A percentile compares a stretch with the other conserved stretches of the same genome.
These are phyloP conservation scores for Whalleya microplaca DNA, from an alignment of 2,329 filamentous ascomycete genomes.

Conservation along the genomic window DNA sequence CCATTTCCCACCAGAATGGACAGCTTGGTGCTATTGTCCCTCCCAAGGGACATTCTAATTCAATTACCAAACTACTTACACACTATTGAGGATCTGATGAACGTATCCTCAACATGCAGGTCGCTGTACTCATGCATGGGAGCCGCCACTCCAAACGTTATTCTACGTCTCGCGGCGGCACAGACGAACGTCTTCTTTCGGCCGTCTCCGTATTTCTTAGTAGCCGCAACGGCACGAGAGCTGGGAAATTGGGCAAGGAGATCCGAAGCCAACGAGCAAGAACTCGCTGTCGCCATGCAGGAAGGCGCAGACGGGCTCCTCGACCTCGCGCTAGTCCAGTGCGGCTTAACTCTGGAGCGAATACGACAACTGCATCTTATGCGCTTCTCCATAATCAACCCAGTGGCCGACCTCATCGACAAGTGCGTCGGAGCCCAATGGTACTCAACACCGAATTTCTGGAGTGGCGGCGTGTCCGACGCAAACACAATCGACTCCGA, in stretches of 20 bases:
- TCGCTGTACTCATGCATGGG: constrained; percentile 7
- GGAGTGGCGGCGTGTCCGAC: constrained; percentile 6
- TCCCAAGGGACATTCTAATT: constrained; percentile 19
- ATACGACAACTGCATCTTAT: constrained; percentile 20
- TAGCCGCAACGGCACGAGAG: constrained; percentile 15
- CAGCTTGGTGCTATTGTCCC: constrained; percentile 5
- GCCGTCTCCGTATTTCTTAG: constrained; percentile 20
- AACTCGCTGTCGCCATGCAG: constrained; percentile 8
- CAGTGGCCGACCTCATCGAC: constrained; percentile 16
- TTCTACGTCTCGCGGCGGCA: constrained; percentile 16
- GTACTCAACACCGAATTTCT: not conserved
- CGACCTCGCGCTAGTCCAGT: constrained; percentile 18
- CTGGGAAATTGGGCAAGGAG: constrained; percentile 22
- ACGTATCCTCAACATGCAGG: constrained; percentile 21
- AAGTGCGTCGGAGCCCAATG: constrained; percentile 8
- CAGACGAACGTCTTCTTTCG: constrained; percentile 15
- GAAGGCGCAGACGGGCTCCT: constrained; percentile 20
- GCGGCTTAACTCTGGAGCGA: constrained; percentile 19
- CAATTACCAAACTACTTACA: constrained; percentile 17
- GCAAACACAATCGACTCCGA: constrained; percentile 13
- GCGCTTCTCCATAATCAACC: constrained; percentile 19
- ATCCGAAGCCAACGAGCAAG: constrained; percentile 18
- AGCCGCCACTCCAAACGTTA: constrained; percentile 5
- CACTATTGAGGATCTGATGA: constrained; percentile 22
- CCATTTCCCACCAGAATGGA: not conserved